Percentiles rank a stretch among this genome's conserved stretches.
Conservation (phyloP, 495 filamentous ascomycete genomes). For the Daldinia childiae region DNA sequence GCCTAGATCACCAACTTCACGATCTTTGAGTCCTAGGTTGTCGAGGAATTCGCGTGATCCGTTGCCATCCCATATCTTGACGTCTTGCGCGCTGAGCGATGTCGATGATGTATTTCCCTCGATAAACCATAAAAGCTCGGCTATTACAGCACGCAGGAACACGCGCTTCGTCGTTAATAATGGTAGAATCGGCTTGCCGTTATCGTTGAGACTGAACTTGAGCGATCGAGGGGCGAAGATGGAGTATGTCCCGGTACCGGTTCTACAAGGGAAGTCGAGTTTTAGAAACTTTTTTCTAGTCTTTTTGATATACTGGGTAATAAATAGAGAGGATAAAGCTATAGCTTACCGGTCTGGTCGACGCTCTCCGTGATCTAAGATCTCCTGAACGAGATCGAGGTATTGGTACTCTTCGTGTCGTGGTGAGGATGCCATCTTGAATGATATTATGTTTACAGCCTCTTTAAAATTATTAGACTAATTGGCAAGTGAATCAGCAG, state of each 20-base stretch:
- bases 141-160: constrained; percentile 88
- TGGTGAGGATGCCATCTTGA: constrained; percentile 26
- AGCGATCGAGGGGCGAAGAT: constrained; percentile 87
- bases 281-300: neutral
- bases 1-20: constrained; percentile 87
- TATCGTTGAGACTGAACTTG: constrained; percentile 80
- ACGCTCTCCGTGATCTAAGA: constrained; percentile 79
- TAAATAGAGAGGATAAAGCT: neutral
- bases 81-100: constrained; percentile 75
- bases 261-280: constrained; percentile 57
- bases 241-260: constrained; percentile 90
- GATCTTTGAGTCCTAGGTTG: constrained; percentile 77
- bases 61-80: constrained; percentile 99
- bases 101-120: constrained; percentile 79
- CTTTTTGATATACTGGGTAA: neutral
- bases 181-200: constrained; percentile 73
- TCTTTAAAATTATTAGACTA: neutral
- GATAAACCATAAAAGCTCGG: constrained; percentile 97
- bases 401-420: constrained; percentile 80
- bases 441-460: neutral
- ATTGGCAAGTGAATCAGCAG: neutral
- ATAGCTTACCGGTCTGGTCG: constrained; percentile 74
- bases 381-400: constrained; percentile 76
- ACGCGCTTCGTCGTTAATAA: constrained; percentile 97
- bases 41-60: constrained; percentile 91